These are phyloP conservation scores for Zasmidium citrigriseum DNA, from an alignment of 2,329 filamentous ascomycete genomes.

Conservation along the genomic window DNA sequence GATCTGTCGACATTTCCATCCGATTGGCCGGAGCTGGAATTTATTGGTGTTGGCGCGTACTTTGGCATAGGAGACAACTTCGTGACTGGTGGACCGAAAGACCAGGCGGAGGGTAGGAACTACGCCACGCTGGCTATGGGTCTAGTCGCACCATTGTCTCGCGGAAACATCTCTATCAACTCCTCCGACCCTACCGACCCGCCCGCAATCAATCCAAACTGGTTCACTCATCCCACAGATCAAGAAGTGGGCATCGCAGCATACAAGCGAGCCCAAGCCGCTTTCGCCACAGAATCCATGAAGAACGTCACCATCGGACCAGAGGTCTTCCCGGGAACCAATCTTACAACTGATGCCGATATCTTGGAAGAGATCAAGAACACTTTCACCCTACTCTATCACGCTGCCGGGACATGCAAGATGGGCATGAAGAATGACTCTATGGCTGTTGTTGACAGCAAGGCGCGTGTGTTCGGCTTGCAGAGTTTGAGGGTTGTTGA, in stretches of 20 bases:
- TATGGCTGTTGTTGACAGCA: constrained; percentile 22
- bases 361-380: constrained; percentile 6
- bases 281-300: constrained; percentile 30
- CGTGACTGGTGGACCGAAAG: neutral
- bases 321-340: constrained; percentile 16
- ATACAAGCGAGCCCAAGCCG: constrained; percentile 34
- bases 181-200: constrained; percentile 27
- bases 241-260: constrained; percentile 34
- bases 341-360: constrained; percentile 14
- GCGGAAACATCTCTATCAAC: constrained; percentile 38
- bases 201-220: constrained; percentile 39
- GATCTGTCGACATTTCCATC: constrained; percentile 12
- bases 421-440: constrained; percentile 10
- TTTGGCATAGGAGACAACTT: neutral
- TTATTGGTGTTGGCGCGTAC: constrained; percentile 6
- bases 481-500: constrained; percentile 24
- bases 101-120: neutral
- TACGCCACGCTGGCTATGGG: neutral
- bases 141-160: constrained; percentile 32
- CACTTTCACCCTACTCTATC: constrained; percentile 3
- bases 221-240: constrained; percentile 37
- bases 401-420: constrained; percentile 17
- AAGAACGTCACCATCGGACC: constrained; percentile 22
- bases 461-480: constrained; percentile 20
- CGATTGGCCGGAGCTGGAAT: constrained; percentile 22